A percentile compares a stretch with the other conserved stretches of the same genome.
Conservation (phyloP, 768 basidiomycete species). For the Fistulinella prunicolor region DNA sequence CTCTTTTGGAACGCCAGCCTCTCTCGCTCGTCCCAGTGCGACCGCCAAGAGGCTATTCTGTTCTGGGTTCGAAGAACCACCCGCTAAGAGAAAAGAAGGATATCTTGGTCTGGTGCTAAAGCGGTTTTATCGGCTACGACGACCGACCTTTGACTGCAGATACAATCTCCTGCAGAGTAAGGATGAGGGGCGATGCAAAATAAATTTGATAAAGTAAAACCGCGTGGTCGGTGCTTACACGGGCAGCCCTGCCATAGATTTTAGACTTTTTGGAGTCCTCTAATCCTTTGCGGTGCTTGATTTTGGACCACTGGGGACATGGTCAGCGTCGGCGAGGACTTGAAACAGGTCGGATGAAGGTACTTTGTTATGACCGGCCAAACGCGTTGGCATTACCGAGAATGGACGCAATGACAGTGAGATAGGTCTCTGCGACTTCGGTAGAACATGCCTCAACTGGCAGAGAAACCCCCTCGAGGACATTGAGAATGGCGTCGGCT, state of each 20-base stretch:
- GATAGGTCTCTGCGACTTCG: not conserved
- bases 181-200: not conserved
- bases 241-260: constrained; percentile 52
- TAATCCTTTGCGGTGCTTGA: constrained; percentile 66
- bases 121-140: not conserved
- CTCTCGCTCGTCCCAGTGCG: constrained; percentile 54
- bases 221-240: constrained; percentile 41
- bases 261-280: constrained; percentile 59
- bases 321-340: constrained; percentile 5
- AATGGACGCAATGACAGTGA: constrained; percentile 19
- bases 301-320: constrained; percentile 65
- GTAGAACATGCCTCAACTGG: not conserved
- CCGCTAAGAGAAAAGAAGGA: constrained; percentile 35
- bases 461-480: constrained; percentile 5
- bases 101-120: not conserved
- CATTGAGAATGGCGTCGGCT: constrained; percentile 1
- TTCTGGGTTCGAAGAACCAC: constrained; percentile 53
- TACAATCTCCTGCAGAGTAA: constrained; percentile 50
- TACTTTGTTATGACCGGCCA: constrained; percentile 45
- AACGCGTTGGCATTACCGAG: constrained; percentile 20
- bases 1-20: constrained; percentile 61
- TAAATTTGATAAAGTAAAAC: not conserved
- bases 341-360: not conserved
- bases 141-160: constrained; percentile 56
- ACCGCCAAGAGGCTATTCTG: constrained; percentile 52